phyloP scores from a whole-genome alignment of 2,329 filamentous ascomycete genomes.

The Penicillium sp. region DNA sequence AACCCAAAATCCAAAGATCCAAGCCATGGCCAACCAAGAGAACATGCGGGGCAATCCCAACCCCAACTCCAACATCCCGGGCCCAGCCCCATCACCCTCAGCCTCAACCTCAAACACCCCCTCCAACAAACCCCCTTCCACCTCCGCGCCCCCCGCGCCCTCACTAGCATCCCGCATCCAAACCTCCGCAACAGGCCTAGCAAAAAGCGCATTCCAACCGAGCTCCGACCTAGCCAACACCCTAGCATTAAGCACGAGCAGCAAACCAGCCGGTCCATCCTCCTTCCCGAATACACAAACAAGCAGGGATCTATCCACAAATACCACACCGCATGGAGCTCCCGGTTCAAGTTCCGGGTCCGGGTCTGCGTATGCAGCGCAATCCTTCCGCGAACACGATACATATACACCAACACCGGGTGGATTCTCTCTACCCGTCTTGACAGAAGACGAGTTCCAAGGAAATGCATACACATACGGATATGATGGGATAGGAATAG shows the following conservation, averaged over 20 bases:
- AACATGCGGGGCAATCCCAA: slow-evolving; percentile 10
- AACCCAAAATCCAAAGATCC: not conserved
- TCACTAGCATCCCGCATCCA: slow-evolving; percentile 31
- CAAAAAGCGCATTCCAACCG: slow-evolving; percentile 30
- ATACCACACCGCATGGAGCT: not conserved
- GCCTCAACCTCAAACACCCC: not conserved
- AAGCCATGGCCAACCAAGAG: slow-evolving; percentile 2
- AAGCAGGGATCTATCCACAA: not conserved
- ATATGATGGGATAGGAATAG: not conserved
- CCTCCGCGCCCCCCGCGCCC: not conserved
- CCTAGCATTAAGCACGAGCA: slow-evolving; percentile 21
- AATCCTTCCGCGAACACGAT: slow-evolving; percentile 10
- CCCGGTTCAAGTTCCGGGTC: not conserved
- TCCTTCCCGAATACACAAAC: not conserved
- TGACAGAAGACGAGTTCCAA: slow-evolving; percentile 26
- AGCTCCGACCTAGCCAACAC: slow-evolving; percentile 19
- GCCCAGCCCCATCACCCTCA: not conserved
- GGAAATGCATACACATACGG: not conserved
- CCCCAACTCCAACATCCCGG: not conserved
- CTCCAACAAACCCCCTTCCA: not conserved
- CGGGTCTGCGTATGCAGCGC: not conserved
- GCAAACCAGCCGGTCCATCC: slow-evolving; percentile 8
- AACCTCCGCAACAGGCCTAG: slow-evolving; percentile 38
- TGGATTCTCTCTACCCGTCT: slow-evolving; percentile 13
- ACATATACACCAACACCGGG: not conserved